These are phyloP conservation scores for Cephaloascus albidus DNA, from an alignment of 805 yeast genomes.

Conservation along the genomic window DNA sequence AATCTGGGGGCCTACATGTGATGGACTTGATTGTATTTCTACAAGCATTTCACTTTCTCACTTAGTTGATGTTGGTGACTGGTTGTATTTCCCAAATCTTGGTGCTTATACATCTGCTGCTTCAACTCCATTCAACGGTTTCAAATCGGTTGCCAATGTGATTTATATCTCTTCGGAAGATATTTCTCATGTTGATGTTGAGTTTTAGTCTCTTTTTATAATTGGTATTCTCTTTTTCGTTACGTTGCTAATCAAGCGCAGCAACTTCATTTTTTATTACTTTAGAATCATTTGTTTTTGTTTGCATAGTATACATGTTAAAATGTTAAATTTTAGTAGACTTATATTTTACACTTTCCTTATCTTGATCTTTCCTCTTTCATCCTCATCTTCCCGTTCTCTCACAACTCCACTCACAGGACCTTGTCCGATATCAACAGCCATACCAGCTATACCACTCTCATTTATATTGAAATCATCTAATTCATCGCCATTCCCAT, in stretches of 20 bases:
- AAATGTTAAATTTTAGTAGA: too few species aligned
- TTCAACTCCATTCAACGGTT: slow-evolving; percentile 89
- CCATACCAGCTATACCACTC: slow-evolving; percentile 13
- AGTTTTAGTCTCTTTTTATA: too few species aligned
- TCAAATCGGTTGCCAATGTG: slow-evolving; percentile 50
- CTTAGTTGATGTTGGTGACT: slow-evolving; percentile 75
- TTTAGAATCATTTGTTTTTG: too few species aligned
- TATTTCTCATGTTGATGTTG: neutral
- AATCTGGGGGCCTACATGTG: slow-evolving; percentile 99
- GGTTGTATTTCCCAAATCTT: slow-evolving; percentile 74
- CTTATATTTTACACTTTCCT: too few species aligned
- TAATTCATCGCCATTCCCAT: slow-evolving; percentile 16
- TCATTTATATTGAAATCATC: slow-evolving; percentile 14
- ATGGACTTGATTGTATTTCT: slow-evolving; percentile 83
- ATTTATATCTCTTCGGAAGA: slow-evolving; percentile 35
- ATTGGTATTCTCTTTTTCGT: too few species aligned
- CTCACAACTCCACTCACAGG: slow-evolving; percentile 8
- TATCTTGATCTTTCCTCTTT: neutral
- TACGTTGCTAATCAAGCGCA: too few species aligned
- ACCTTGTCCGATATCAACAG: slow-evolving; percentile 10
- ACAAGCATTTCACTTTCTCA: slow-evolving; percentile 40
- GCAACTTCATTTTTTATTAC: too few species aligned
- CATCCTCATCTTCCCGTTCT: slow-evolving; percentile 4
- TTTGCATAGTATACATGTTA: too few species aligned
- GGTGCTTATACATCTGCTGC: slow-evolving; percentile 96